Base-by-base conservation (phyloP, 1,284 basidiomycete species). In the Fomitopsis betulina region DNA sequence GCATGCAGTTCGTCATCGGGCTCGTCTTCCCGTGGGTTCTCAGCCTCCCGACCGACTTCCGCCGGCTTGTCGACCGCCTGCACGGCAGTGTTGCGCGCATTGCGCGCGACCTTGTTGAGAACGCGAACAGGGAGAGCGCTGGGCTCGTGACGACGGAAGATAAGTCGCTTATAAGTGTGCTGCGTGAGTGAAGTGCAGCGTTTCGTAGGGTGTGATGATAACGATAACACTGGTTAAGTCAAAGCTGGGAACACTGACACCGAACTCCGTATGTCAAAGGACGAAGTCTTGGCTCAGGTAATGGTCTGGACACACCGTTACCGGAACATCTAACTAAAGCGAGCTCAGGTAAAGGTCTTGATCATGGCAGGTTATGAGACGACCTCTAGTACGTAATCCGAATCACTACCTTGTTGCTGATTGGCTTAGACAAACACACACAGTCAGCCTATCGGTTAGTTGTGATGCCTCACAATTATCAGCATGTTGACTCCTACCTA, bases 201-300 rank as follows among this genome's bases (percentile, higher is more conserved):
- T 4, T 0, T 30, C 27, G 27, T 30, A 30, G 27, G 8, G 8
- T 30, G 27, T 8, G 27, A 8, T 8, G n/a, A n/a, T n/a, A n/a
- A n/a, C 8, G 27, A 30, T 8, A 30, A 30, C 2, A 8, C 27
- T 30, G 27, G 27, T 30, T 30, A 4, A 30, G 83, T 85, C 43
- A 84, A 81, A 62, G 81, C 82, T 0, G 81, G 84, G 66, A 70
- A 65, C 52, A 64, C 70, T 1, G 72, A 72, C 27, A 69, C 74
- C 0, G 72, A 71, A 21, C 67, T 82, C 52, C 74, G 73, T 43
- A 77, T 92, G 76, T 79, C 82, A 2, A 77, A 83, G 53, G 83
- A 85, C 21, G 91, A 93, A 67, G 82, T 92, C 19, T 63, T 86
- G 43, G 84, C 86, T 0, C 83, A 86, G 73, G 74, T 71, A 55